Base-by-base conservation (phyloP, 1,284 basidiomycete genomes). In the Fereydounia khargensis region DNA sequence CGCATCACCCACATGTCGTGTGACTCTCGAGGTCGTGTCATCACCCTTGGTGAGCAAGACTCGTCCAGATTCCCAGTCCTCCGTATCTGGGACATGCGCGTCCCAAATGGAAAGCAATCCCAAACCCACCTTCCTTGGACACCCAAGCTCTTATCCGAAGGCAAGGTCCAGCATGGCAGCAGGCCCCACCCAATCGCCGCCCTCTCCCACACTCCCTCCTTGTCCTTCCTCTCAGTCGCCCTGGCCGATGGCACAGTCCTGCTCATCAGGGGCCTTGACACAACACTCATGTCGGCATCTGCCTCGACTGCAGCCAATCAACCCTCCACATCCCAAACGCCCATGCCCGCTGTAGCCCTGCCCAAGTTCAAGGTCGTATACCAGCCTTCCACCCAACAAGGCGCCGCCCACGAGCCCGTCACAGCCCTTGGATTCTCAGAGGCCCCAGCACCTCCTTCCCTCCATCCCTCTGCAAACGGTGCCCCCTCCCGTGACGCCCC, bases 231-330 rank as follows among this genome's bases (percentile, higher is more conserved):
- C 16, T 87, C 91, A 4, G 82, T 96, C 31, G 94, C 91, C 7
- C 82, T 97, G 9, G 91, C 86, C 1, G 92, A 97, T 70, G 94
- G 94, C n/a, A 89, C 89, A 0, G 91, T 96, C 6, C 81, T 96
- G 5, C 81, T 96, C 16, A 91, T 91, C 72, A 85, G 89, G 4
- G 88, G 95, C 65, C 81, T 97, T 27, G 86, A 92, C 68, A 89
- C 94, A 71, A 89, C 89, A 0, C 80, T 92, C 18, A 82, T 85
- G 10, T 84, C 86, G 11, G 47, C 70, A 14, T 65, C 73, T 7
- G 44, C 64, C 1, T 42, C 53, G 3, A 65, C 44, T 2, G 55
- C 58, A 3, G 61, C 55, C n/a, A n/a, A n/a, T n/a, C n/a, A n/a
- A n/a, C n/a, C n/a, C n/a, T n/a, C 11, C 42, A n/a, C n/a, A n/a